phyloP scores from a whole-genome alignment of 148 eudicot genomes.

The Fallopia convolvulus region DNA sequence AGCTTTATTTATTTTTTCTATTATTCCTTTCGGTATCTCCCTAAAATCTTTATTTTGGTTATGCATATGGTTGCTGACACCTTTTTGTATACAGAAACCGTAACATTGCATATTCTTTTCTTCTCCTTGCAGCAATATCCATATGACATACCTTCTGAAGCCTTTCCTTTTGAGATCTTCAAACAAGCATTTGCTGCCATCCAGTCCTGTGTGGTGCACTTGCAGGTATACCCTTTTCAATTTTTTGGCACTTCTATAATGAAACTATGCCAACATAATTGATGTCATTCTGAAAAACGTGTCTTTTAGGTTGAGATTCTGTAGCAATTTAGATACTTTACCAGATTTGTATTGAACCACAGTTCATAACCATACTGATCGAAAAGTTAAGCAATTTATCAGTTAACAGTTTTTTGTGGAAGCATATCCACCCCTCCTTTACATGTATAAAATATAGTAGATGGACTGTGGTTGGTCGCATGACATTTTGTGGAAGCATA shows the following conservation, averaged over 20 bases:
- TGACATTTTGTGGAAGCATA: too few relatives aligned
- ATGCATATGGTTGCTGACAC: background rate
- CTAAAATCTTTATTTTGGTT: background rate
- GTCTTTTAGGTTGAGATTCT: background rate
- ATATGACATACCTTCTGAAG: constrained; percentile 94
- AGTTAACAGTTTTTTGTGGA: background rate
- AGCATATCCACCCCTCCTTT: background rate
- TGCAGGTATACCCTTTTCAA: constrained; percentile 53
- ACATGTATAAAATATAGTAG: background rate
- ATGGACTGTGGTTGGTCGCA: too few relatives aligned
- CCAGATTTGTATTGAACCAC: background rate
- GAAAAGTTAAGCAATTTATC: background rate
- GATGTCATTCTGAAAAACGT: background rate
- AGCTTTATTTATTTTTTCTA: background rate
- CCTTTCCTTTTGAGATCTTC: constrained; percentile 89
- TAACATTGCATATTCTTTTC: background rate
- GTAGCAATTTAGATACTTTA: background rate
- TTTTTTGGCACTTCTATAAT: background rate
- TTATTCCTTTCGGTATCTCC: background rate
- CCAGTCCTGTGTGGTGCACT: constrained; percentile 97
- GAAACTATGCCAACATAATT: background rate
- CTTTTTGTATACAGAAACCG: background rate
- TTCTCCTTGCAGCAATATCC: constrained; percentile 83
- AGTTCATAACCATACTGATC: background rate
- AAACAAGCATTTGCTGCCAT: constrained; percentile 99